Evolutionary conservation across 2,329 filamentous ascomycete genomes (phyloP).

Genomic region (Aspergillus thermomutatus): DNA sequence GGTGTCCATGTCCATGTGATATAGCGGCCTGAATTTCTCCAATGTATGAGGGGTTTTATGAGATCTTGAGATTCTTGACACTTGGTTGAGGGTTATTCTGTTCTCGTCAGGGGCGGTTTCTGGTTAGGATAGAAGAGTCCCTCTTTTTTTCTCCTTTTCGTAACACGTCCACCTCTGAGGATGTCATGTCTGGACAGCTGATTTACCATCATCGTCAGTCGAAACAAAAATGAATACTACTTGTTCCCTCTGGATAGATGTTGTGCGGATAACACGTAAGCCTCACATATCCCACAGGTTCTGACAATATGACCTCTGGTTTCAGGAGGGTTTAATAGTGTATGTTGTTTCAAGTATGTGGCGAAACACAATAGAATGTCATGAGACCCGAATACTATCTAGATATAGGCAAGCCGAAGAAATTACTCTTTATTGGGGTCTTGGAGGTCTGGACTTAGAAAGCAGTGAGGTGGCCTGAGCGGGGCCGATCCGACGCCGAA

Average conservation of each 20-base stretch:
- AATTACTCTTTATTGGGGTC: not conserved
- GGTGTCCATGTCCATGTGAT: not conserved
- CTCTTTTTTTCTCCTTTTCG: not conserved
- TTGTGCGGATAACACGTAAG: not conserved
- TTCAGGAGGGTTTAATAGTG: not conserved
- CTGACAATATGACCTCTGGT: not conserved
- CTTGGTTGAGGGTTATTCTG: not conserved
- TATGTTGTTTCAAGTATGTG: not conserved
- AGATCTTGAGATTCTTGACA: not conserved
- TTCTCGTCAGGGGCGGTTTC: not conserved
- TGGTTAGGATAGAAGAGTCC: not conserved
- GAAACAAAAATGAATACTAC: not conserved
- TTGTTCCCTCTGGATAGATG: not conserved
- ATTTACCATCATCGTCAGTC: not conserved
- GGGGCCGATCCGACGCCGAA: slow-evolving; percentile 11
- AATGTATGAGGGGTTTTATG: not conserved
- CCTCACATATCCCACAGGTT: not conserved
- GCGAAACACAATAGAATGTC: too few species aligned
- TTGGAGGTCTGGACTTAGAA: not conserved
- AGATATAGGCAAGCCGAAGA: not conserved
- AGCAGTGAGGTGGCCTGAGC: slow-evolving; percentile 5
- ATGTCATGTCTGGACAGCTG: not conserved
- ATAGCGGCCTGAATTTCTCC: not conserved
- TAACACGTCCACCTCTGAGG: not conserved
- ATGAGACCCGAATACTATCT: not conserved